Percentiles rank a stretch among this genome's conserved stretches.
Evolutionary conservation across 371 early-diverging fungal genomes (phyloP).

Genomic region (Rhizopus arrhizus): DNA sequence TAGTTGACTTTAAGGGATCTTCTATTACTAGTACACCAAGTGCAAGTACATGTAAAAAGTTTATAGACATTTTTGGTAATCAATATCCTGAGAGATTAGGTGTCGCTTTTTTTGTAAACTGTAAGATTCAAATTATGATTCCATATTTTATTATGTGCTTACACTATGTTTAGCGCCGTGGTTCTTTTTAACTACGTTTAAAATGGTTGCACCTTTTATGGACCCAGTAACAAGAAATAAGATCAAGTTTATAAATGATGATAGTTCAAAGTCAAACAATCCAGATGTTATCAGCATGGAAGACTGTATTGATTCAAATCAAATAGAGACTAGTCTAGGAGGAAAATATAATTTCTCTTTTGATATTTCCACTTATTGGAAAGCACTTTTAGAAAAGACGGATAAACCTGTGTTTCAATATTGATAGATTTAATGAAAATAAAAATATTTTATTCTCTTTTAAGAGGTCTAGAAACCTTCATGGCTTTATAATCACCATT

Average conservation of each 20-base stretch:
- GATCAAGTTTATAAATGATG: constrained; percentile 73
- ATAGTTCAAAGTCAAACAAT: constrained; percentile 29
- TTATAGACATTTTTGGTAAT: constrained; percentile 66
- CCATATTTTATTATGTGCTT: neutral
- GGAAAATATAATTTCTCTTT: constrained; percentile 57
- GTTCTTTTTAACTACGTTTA: constrained; percentile 77
- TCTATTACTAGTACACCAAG: constrained; percentile 66
- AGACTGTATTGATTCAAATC: constrained; percentile 51
- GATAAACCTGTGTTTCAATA: constrained; percentile 16
- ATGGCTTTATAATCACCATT: constrained; percentile 59
- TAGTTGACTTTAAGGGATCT: constrained; percentile 75
- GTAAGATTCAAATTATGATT: constrained; percentile 25
- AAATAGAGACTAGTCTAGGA: constrained; percentile 56
- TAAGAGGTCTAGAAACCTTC: constrained; percentile 43
- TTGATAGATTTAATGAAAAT: constrained; percentile 3
- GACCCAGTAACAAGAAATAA: constrained; percentile 85
- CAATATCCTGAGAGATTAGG: constrained; percentile 85
- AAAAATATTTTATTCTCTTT: constrained; percentile 14
- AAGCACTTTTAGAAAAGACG: constrained; percentile 27
- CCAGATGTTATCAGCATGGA: constrained; percentile 39
- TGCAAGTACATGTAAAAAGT: constrained; percentile 64
- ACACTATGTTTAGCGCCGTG: constrained; percentile 62
- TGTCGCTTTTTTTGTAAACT: constrained; percentile 58
- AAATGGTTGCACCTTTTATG: constrained; percentile 78
- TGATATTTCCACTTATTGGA: constrained; percentile 60